phyloP scores from a whole-genome alignment of 2,329 filamentous ascomycete species.

The Penicillium digitatum region DNA sequence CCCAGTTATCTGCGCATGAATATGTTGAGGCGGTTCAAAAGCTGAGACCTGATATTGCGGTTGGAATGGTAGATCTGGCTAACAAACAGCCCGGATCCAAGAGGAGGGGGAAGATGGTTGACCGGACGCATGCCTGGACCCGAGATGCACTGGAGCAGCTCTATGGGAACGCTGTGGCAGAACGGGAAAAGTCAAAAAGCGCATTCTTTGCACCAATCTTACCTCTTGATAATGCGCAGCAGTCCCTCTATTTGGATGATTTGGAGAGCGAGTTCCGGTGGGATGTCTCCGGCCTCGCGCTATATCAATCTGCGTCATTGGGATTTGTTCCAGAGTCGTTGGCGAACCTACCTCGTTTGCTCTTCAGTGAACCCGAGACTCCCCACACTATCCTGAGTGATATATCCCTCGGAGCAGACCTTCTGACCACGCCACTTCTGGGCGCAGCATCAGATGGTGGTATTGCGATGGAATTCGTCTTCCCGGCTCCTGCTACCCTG shows the following conservation, averaged over 20 bases:
- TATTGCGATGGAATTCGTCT: slow-evolving; percentile 74
- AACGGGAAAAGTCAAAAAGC: slow-evolving; percentile 32
- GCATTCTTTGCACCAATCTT: slow-evolving; percentile 65
- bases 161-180: slow-evolving; percentile 32
- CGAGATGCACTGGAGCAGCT: slow-evolving; percentile 58
- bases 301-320: slow-evolving; percentile 71
- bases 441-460: slow-evolving; percentile 74
- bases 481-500: slow-evolving; percentile 50
- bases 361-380: slow-evolving; percentile 63
- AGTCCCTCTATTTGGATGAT: slow-evolving; percentile 74
- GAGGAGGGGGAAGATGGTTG: slow-evolving; percentile 75
- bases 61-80: slow-evolving; percentile 71
- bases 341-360: slow-evolving; percentile 64
- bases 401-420: slow-evolving; percentile 70
- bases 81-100: slow-evolving; percentile 62
- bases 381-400: slow-evolving; percentile 77
- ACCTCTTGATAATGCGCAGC: slow-evolving; percentile 68
- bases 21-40: slow-evolving; percentile 63
- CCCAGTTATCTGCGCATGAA: slow-evolving; percentile 62
- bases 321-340: slow-evolving; percentile 63
- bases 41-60: slow-evolving; percentile 74
- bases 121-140: slow-evolving; percentile 80
- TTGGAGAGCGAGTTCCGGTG: slow-evolving; percentile 61
- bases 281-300: slow-evolving; percentile 63
- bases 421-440: slow-evolving; percentile 74